Evolutionary conservation across 2,329 filamentous ascomycete genomes (phyloP), one percentile per base, ranked within the genome.

Genomic region (Penicillium palitans): DNA sequence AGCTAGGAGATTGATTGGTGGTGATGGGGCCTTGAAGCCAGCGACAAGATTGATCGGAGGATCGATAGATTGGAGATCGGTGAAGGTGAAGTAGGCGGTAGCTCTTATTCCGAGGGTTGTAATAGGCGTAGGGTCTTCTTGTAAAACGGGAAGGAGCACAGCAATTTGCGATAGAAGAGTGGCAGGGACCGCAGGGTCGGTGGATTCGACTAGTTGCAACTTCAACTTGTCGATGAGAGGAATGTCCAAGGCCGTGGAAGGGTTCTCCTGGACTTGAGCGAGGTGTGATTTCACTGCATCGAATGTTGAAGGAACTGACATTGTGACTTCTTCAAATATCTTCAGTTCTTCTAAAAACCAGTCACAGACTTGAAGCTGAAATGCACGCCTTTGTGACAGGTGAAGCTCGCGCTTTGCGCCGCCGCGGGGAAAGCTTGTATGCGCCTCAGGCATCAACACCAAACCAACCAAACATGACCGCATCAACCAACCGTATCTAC

Each of bases 41-140:
- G 80, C 79, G 51, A 81, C 74, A 57, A 87, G 82, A 54, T 86
- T 76, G 39, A 85, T 73, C 3, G 79, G 72, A 39, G 79, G 78
- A 13, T 81, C 72, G 42, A 82, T 68, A 6, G 77, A 68, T 41
- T 79, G 79, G 33, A 84, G 71, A 53, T 82, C 78, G 35, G 76
- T 71, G 65, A 83, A 84, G 56, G 70, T 79, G 67, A 78, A 81
- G 19, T 81, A 81, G 9, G 71, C 70, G 10, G 81, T 73, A 7
- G 83, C 75, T 59, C 79, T 80, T 52, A 78, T 76, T 21, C 83
- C 78, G 29, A 87, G 79, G 24, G 79, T 78, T 15, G 80, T 81
- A 35, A 84, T 71, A 25, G 83, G 81, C 15, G 80, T 78, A 10
- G 84, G 84, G 61, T 87, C 83, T 70, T 86, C 81, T 62, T 84